Conservation (phyloP, 371 early-diverging fungal genomes). For the Mycotypha africana region DNA sequence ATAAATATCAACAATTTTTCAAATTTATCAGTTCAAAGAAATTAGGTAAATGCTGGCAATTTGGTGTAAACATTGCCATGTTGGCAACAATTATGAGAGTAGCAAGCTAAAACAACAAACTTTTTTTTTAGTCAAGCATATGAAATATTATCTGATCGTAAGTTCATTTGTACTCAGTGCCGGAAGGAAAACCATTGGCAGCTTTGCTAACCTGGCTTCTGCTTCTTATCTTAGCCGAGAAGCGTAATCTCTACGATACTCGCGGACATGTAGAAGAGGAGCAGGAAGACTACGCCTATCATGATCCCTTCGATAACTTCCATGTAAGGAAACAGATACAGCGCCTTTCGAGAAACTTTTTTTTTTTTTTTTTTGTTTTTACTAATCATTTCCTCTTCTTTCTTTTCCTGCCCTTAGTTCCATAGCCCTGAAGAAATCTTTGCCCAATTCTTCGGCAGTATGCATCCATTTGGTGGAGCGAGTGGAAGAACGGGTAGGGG, state of each 20-base stretch:
- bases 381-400: background rate
- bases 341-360: conserved; percentile 2
- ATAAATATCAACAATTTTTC: background rate
- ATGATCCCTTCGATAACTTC: conserved; percentile 28
- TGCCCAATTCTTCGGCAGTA: conserved; percentile 33
- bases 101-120: background rate
- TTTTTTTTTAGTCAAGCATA: conserved; percentile 37
- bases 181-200: background rate
- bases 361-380: background rate
- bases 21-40: conserved; percentile 30
- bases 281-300: background rate
- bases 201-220: too few relatives aligned
- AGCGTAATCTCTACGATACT: conserved; percentile 32
- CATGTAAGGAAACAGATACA: too few relatives aligned
- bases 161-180: background rate
- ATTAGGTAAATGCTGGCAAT: conserved; percentile 24
- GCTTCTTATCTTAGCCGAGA: conserved; percentile 25
- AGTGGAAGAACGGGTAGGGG: too few relatives aligned
- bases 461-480: conserved; percentile 6
- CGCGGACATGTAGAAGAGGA: conserved; percentile 8
- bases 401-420: conserved; percentile 27
- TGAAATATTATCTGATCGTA: conserved; percentile 52
- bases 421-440: conserved; percentile 49
- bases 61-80: background rate
- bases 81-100: background rate